Percentiles rank a stretch among this genome's conserved stretches.
Evolutionary conservation across 2,329 filamentous ascomycete genomes (phyloP).

Genomic region (Ustulina deusta): DNA sequence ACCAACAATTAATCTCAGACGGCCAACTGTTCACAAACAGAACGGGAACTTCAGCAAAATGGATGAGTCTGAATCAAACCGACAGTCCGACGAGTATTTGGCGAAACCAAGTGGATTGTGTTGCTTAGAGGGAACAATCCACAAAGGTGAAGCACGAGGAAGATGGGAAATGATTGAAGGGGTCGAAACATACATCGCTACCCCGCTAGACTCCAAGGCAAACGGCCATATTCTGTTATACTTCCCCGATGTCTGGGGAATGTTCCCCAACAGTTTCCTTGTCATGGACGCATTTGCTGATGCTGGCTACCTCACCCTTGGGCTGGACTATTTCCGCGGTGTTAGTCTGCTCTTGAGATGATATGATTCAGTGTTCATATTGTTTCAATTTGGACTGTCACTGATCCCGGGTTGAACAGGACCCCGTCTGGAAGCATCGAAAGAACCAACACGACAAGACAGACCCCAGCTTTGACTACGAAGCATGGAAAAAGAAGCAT

Average conservation of each 20-base stretch:
- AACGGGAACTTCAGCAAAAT: not conserved
- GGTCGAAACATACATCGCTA: constrained; percentile 46
- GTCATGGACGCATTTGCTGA: constrained; percentile 61
- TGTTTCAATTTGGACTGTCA: not conserved
- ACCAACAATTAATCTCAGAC: not conserved
- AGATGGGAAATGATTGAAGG: constrained; percentile 39
- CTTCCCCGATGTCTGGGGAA: constrained; percentile 60
- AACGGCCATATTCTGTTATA: constrained; percentile 58
- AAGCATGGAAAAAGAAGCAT: constrained; percentile 62
- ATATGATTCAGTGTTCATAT: not conserved
- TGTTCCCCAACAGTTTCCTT: constrained; percentile 58
- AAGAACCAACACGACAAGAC: constrained; percentile 47
- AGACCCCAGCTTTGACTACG: constrained; percentile 59
- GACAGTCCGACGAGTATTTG: constrained; percentile 25
- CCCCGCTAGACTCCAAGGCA: constrained; percentile 35
- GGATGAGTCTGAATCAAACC: not conserved
- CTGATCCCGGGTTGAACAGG: constrained; percentile 45
- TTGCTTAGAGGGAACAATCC: constrained; percentile 45
- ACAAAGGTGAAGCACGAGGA: constrained; percentile 46
- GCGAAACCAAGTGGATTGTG: constrained; percentile 44
- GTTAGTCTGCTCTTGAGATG: constrained; percentile 44
- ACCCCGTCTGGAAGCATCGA: constrained; percentile 59
- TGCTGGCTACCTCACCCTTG: constrained; percentile 57
- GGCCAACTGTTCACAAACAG: not conserved
- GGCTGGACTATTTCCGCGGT: constrained; percentile 60